Percentiles rank a stretch among this genome's conserved stretches.
Evolutionary conservation across 2,329 filamentous ascomycete genomes (phyloP).

Genomic region (Calonectria henricotiae): DNA sequence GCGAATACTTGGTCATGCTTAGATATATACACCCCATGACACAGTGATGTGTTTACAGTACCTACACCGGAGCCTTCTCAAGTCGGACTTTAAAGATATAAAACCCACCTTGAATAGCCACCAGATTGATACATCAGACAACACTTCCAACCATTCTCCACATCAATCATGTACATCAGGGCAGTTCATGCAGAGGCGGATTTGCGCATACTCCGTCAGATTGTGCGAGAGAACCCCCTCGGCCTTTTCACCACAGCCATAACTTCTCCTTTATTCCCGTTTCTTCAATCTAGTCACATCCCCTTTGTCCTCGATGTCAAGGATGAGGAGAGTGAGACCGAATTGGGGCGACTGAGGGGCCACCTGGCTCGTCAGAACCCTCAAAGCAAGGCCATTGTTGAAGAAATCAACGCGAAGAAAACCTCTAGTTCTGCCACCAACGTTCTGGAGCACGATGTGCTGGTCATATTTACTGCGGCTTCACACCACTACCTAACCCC

Average conservation of each 20-base stretch:
- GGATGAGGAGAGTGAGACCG: constrained; percentile 59
- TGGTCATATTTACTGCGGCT: constrained; percentile 74
- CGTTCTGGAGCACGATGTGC: constrained; percentile 69
- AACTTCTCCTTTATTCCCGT: constrained; percentile 63
- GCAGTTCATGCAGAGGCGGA: constrained; percentile 68
- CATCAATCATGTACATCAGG: constrained; percentile 72
- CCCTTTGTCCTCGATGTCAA: constrained; percentile 72
- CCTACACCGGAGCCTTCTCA: too few relatives aligned
- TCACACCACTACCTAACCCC: constrained; percentile 78
- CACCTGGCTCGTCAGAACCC: constrained; percentile 77
- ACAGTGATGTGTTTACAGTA: background rate
- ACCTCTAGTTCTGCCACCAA: constrained; percentile 36
- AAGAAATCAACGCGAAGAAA: constrained; percentile 54
- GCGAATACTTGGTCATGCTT: background rate
- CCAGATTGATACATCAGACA: background rate
- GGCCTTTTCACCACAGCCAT: constrained; percentile 77
- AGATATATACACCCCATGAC: too few relatives aligned
- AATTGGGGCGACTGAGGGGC: constrained; percentile 68
- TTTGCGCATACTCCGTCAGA: constrained; percentile 67
- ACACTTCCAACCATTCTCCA: background rate
- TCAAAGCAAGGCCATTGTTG: constrained; percentile 74
- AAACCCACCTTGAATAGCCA: background rate
- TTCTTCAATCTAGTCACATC: constrained; percentile 74
- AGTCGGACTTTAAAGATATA: background rate
- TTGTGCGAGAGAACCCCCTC: constrained; percentile 74